Evolutionary conservation across 805 yeast species (phyloP).

Genomic region (Huiozyma sinensis): DNA sequence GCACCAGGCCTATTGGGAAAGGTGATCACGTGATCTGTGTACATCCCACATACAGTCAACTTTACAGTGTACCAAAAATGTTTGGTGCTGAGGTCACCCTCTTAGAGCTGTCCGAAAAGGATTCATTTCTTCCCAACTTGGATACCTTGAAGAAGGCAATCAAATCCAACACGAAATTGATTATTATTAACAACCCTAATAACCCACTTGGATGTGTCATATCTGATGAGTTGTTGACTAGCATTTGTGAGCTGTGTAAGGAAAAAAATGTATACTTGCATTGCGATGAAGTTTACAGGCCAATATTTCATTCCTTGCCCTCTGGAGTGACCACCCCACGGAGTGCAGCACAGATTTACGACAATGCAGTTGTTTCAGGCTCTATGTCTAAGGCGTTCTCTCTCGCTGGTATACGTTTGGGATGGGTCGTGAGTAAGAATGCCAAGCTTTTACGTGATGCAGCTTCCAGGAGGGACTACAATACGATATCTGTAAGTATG

Average conservation of each 20-base stretch:
- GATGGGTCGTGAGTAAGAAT: constrained; percentile 39
- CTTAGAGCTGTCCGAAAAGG: constrained; percentile 27
- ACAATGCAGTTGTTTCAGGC: constrained; percentile 36
- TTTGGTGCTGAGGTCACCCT: constrained; percentile 35
- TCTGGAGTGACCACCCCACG: constrained; percentile 22
- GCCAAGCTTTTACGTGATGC: constrained; percentile 24
- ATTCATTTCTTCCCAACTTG: constrained; percentile 31
- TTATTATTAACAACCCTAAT: constrained; percentile 41
- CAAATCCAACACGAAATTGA: constrained; percentile 31
- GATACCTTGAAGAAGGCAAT: constrained; percentile 26
- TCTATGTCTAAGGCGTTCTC: constrained; percentile 47
- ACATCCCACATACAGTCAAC: constrained; percentile 42
- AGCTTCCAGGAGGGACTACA: constrained; percentile 37
- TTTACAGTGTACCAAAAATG: constrained; percentile 36
- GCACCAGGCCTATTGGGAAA: too few species aligned
- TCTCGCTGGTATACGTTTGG: constrained; percentile 42
- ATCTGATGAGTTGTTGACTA: constrained; percentile 24
- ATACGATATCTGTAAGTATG: constrained; percentile 38
- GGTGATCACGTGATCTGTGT: constrained; percentile 40
- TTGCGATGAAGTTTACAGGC: constrained; percentile 47
- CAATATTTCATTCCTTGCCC: constrained; percentile 34
- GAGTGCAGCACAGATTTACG: constrained; percentile 34
- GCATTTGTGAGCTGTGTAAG: constrained; percentile 32
- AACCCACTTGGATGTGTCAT: constrained; percentile 35
- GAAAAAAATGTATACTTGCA: constrained; percentile 28